Conservation (phyloP, 2,329 filamentous ascomycete genomes). For the Exserohilum rostratum region DNA sequence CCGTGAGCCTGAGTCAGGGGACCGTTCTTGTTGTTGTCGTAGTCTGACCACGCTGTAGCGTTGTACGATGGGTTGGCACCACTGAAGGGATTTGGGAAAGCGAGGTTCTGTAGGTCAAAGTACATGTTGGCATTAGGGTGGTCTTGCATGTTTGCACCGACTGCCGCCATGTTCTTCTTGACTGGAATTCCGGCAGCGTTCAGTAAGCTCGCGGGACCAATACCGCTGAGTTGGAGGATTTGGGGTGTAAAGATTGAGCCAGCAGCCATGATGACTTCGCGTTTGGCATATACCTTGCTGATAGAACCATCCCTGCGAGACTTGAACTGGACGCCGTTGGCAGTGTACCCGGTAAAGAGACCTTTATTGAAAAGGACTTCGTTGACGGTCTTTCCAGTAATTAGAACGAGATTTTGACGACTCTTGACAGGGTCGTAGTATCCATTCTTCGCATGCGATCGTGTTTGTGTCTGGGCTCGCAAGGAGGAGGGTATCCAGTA, state of each 20-base stretch:
- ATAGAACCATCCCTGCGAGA: slow-evolving; percentile 25
- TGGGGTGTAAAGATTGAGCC: slow-evolving; percentile 62
- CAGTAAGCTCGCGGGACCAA: slow-evolving; percentile 35
- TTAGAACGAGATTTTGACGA: slow-evolving; percentile 30
- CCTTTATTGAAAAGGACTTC: slow-evolving; percentile 31
- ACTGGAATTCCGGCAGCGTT: slow-evolving; percentile 30
- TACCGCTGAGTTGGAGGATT: slow-evolving; percentile 50
- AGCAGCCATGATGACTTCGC: slow-evolving; percentile 66
- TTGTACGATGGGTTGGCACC: slow-evolving; percentile 33
- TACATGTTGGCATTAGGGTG: slow-evolving; percentile 31
- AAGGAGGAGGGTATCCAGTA: slow-evolving; percentile 40
- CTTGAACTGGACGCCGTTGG: slow-evolving; percentile 30
- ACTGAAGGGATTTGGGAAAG: slow-evolving; percentile 28
- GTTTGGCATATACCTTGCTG: slow-evolving; percentile 28
- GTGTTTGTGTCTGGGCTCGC: slow-evolving; percentile 34
- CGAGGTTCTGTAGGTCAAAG: slow-evolving; percentile 30
- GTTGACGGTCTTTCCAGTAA: slow-evolving; percentile 30
- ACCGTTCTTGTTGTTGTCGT: slow-evolving; percentile 34
- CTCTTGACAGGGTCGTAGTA: slow-evolving; percentile 33
- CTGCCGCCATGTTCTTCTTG: slow-evolving; percentile 35
- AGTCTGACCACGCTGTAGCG: slow-evolving; percentile 33
- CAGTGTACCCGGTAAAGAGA: slow-evolving; percentile 20
- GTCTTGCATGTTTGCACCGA: slow-evolving; percentile 45
- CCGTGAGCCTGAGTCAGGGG: slow-evolving; percentile 35
- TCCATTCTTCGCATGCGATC: slow-evolving; percentile 42